Base-by-base conservation (phyloP, 169 alveolate species). In the Plasmodium vinckei region DNA sequence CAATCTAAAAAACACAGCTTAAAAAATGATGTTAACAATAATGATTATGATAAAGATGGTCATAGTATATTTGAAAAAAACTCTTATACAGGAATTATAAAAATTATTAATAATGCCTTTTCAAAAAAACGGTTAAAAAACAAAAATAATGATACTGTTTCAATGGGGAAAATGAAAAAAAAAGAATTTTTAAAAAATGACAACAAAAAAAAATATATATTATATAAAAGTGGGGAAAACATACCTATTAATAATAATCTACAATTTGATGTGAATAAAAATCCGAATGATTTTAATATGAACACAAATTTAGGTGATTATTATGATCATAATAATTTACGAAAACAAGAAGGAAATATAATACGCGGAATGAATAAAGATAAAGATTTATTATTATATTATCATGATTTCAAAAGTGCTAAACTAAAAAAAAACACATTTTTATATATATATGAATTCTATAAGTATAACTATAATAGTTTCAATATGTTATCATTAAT, bases 381-480 rank as follows among this genome's bases (percentile, higher is more conserved):
- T 68, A 68, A 54, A 33, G 90, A 82, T 39, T 44, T 67, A 23
- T 60, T 82, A 67, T 17, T 82, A 27, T 82, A 82, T 70, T 82
- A 82, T 82, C 90, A 82, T 72, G 90, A 82, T 82, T 82, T 82
- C 53, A 82, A 33, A 65, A 82, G 67, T 56, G 12, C n/a, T 13
- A 82, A 27, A 54, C 53, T 82, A 47, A 82, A 70, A 82, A 53
- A 69, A 57, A 82, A 82, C 46, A 59, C 69, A 1, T 82, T 82
- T 25, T 17, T 82, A 19, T 27, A 82, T 68, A 82, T 82, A 67
- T 82, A 82, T 49, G 90, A 82, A 68, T 82, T 67, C 42, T 82
- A 82, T 23, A 82, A 39, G 56, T 68, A 67, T 57, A 82, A 82
- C 47, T 13, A 39, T 57, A 69, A 69, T 47, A 44, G 17, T 3